These are phyloP conservation scores for Bothriochloa decipiens DNA, from an alignment of 176 grass and related monocot species.

Conservation along the genomic window DNA sequence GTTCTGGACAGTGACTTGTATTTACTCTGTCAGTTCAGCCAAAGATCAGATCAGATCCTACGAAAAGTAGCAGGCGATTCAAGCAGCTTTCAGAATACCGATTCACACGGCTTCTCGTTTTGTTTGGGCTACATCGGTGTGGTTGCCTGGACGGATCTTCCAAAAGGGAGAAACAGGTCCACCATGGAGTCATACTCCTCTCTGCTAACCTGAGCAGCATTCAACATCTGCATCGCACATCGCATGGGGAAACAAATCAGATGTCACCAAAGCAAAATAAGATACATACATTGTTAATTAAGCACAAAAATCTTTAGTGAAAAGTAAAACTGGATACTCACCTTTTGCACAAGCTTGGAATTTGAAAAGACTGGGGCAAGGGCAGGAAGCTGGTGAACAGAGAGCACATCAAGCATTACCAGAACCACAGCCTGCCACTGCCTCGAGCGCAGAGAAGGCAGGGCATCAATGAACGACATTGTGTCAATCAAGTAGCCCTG, in stretches of 20 bases:
- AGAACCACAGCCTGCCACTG: conserved; percentile 79
- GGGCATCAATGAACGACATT: conserved; percentile 79
- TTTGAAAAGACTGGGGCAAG: conserved; percentile 57
- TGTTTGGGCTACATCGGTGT: background rate
- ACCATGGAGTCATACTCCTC: conserved; percentile 69
- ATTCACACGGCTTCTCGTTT: background rate
- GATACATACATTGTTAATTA: background rate
- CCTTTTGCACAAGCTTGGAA: conserved; percentile 53
- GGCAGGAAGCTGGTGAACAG: conserved; percentile 56
- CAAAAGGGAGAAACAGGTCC: conserved; percentile 60
- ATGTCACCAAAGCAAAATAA: background rate
- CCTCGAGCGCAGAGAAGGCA: conserved; percentile 65
- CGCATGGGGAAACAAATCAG: background rate
- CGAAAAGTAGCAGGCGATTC: background rate
- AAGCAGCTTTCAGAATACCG: background rate
- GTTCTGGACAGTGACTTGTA: background rate
- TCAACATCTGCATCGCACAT: conserved; percentile 47
- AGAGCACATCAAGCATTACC: conserved; percentile 73
- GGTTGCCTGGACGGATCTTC: conserved; percentile 49
- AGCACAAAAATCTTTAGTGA: background rate
- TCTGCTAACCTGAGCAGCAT: conserved; percentile 61
- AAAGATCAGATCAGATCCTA: background rate
- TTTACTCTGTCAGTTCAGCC: no score
- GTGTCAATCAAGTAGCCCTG: conserved; percentile 80
- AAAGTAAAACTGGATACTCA: background rate